These are phyloP conservation scores for Bimuria novae-zelandiae DNA, from an alignment of 2,329 filamentous ascomycete genomes.

Conservation along the genomic window DNA sequence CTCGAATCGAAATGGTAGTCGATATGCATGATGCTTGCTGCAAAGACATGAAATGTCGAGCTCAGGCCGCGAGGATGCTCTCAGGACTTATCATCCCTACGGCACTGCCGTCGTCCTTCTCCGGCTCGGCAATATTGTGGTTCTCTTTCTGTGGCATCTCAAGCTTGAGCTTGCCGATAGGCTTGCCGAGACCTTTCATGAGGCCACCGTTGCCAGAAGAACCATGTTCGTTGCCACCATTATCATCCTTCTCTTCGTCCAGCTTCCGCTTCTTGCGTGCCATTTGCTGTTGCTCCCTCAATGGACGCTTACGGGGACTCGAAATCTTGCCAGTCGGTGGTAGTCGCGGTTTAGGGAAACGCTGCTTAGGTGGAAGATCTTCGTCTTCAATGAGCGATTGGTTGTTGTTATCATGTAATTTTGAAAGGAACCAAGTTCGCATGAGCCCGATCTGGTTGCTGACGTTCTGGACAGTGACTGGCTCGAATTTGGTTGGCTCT, in stretches of 20 bases:
- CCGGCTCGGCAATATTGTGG: conserved; percentile 63
- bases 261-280: conserved; percentile 86
- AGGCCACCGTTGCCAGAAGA: conserved; percentile 24
- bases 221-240: conserved; percentile 30
- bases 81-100: conserved; percentile 84
- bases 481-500: conserved; percentile 70
- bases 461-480: conserved; percentile 79
- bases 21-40: not conserved
- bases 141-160: conserved; percentile 63
- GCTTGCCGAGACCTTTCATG: conserved; percentile 55
- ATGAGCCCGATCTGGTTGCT: conserved; percentile 82
- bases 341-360: conserved; percentile 64
- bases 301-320: conserved; percentile 78
- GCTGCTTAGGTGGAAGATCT: conserved; percentile 90
- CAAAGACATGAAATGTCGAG: not conserved
- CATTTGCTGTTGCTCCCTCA: conserved; percentile 79
- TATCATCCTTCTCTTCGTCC: conserved; percentile 51
- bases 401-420: conserved; percentile 81
- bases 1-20: not conserved
- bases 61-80: conserved; percentile 58
- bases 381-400: conserved; percentile 90
- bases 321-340: conserved; percentile 85
- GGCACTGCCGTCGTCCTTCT: conserved; percentile 68
- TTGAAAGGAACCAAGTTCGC: conserved; percentile 88
- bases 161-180: conserved; percentile 57